Conservation (phyloP, 73 alveolate genomes). For the Diophrys sp. region DNA sequence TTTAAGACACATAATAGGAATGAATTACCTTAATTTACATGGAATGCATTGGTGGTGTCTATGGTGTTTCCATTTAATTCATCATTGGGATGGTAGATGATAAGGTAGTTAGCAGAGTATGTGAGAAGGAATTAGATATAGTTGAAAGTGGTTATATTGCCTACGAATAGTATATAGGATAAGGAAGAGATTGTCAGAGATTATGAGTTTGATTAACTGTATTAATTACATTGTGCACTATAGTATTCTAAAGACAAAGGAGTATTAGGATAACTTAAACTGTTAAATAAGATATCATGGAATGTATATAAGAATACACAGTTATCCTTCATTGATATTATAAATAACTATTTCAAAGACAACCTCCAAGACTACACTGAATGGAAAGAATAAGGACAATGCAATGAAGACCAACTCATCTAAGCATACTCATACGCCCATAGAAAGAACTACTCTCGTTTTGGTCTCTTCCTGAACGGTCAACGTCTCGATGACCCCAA, state of each 20-base stretch:
- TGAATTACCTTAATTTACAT: not conserved
- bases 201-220: not conserved
- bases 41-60: not conserved
- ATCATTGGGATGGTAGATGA: not conserved
- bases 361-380: not conserved
- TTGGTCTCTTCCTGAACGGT: not conserved
- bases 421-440: not conserved
- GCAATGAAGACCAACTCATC: not conserved
- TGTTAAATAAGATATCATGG: not conserved
- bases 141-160: not conserved
- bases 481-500: not conserved
- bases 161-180: not conserved
- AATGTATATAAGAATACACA: not conserved
- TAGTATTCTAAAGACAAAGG: not conserved
- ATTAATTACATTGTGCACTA: not conserved
- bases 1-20: not conserved
- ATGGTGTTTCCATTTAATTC: not conserved
- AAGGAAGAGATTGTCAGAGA: not conserved
- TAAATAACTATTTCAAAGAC: not conserved
- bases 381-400: not conserved
- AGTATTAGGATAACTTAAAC: not conserved
- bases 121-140: not conserved
- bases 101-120: not conserved
- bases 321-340: not conserved
- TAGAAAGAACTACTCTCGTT: not conserved